A percentile compares a stretch with the other conserved stretches of the same genome.
These are phyloP conservation scores for Combretum micranthum DNA, from an alignment of 345 rosid species.

Conservation along the genomic window DNA sequence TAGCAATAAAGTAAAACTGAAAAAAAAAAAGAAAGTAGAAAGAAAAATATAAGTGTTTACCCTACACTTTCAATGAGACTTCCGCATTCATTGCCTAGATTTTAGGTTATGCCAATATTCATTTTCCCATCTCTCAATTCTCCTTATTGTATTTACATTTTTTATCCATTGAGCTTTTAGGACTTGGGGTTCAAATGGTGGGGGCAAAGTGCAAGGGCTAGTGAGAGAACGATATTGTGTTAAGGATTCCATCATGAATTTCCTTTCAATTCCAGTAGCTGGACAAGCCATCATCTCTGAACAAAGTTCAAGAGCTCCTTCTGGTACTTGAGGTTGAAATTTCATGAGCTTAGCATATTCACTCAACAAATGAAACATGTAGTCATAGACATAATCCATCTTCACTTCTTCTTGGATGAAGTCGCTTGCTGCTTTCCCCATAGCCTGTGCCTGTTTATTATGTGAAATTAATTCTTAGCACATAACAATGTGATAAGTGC, in stretches of 20 bases:
- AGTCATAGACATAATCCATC: constrained; percentile 62
- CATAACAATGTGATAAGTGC: not conserved
- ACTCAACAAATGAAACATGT: constrained; percentile 65
- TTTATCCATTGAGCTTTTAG: constrained; percentile 24
- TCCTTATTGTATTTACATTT: constrained; percentile 24
- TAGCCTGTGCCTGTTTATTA: constrained; percentile 41
- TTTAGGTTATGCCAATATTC: constrained; percentile 26
- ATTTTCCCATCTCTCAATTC: constrained; percentile 62
- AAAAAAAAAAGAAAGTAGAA: too few relatives aligned
- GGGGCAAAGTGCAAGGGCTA: constrained; percentile 54
- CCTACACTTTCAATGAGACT: too few relatives aligned
- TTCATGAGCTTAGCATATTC: constrained; percentile 55
- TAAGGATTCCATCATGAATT: constrained; percentile 48
- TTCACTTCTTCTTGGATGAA: constrained; percentile 50
- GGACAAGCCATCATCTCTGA: constrained; percentile 49
- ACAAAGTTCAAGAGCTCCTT: constrained; percentile 46
- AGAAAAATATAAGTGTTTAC: not conserved
- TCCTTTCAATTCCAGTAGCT: constrained; percentile 28
- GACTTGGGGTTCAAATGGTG: constrained; percentile 38
- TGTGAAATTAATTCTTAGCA: not conserved
- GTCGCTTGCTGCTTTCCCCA: constrained; percentile 51
- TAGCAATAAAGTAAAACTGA: too few relatives aligned
- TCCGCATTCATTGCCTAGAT: not conserved
- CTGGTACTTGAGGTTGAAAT: constrained; percentile 39
- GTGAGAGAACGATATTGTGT: constrained; percentile 33